phyloP scores from a whole-genome alignment of 306 rosid genomes.

The Biancaea sappan region DNA sequence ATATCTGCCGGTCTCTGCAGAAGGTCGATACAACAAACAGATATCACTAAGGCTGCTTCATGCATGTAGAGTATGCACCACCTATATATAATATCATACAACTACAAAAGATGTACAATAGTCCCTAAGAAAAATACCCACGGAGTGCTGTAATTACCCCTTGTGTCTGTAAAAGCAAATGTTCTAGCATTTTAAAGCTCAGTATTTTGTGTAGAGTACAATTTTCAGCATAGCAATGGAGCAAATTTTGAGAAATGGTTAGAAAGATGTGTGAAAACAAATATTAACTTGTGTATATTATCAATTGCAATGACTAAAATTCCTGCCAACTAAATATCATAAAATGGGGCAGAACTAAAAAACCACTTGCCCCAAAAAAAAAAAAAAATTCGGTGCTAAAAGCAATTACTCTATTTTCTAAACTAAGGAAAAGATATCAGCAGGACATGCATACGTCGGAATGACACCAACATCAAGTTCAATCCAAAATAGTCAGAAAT shows the following conservation, averaged over 20 bases:
- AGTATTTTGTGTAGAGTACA: not conserved
- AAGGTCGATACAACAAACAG: conserved; percentile 21
- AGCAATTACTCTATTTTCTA: not conserved
- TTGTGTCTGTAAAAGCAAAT: not conserved
- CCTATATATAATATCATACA: not conserved
- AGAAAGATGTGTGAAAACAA: not conserved
- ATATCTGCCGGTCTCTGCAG: conserved; percentile 77
- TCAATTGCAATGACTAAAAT: not conserved
- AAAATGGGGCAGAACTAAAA: not conserved
- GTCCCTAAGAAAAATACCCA: not conserved
- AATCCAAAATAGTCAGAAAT: conserved; percentile 24
- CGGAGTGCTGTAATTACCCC: not conserved
- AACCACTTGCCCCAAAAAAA: not conserved
- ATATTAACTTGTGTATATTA: not conserved
- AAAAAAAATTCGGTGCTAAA: conserved; percentile 3
- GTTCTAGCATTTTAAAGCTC: conserved; percentile 8
- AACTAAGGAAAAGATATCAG: conserved; percentile 8
- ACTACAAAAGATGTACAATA: not conserved
- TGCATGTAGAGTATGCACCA: not conserved
- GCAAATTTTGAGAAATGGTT: not conserved
- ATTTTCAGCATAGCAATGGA: not conserved
- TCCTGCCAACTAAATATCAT: not conserved
- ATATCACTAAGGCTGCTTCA: not conserved
- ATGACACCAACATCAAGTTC: conserved; percentile 16
- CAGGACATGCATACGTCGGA: conserved; percentile 15